Conservation (phyloP, 495 filamentous ascomycete genomes). For the Cercophora samala region DNA sequence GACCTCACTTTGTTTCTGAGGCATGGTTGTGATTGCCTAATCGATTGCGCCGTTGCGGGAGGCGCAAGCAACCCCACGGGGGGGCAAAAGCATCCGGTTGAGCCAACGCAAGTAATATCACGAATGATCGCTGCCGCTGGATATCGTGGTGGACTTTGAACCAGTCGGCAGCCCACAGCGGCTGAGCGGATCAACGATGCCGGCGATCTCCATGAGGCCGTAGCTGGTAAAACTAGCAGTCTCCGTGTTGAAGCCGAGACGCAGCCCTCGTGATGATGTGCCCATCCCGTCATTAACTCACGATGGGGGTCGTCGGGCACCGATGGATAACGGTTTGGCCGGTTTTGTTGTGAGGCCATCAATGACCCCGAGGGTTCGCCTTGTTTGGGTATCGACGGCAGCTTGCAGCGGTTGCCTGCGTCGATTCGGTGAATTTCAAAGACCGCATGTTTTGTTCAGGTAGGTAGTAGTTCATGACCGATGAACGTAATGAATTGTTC, state of each 20-base stretch:
- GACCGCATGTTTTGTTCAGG: not conserved
- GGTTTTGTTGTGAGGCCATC: slow-evolving; percentile 5
- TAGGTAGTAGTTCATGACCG: not conserved
- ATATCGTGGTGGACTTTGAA: slow-evolving; percentile 21
- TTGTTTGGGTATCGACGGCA: slow-evolving; percentile 8
- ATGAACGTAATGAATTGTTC: not conserved
- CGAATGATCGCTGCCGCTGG: slow-evolving; percentile 16
- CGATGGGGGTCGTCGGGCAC: not conserved
- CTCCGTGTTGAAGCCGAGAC: not conserved
- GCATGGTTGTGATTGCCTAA: not conserved
- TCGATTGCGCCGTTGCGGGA: not conserved
- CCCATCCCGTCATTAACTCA: not conserved
- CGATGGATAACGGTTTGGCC: not conserved
- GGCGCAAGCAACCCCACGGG: slow-evolving; percentile 2
- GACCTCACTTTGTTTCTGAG: slow-evolving; percentile 4
- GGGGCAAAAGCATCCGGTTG: not conserved
- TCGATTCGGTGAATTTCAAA: not conserved
- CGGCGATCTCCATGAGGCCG: slow-evolving; percentile 2
- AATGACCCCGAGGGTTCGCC: slow-evolving; percentile 3
- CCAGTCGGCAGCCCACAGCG: slow-evolving; percentile 19
- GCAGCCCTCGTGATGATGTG: not conserved
- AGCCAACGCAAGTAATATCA: slow-evolving; percentile 8
- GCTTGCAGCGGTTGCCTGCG: not conserved
- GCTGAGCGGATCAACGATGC: slow-evolving; percentile 16
- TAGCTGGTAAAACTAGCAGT: not conserved